A percentile compares a stretch with the other conserved stretches of the same genome.
phyloP scores from a whole-genome alignment of 1,284 basidiomycete genomes.

The Leccinum angustisporum region DNA sequence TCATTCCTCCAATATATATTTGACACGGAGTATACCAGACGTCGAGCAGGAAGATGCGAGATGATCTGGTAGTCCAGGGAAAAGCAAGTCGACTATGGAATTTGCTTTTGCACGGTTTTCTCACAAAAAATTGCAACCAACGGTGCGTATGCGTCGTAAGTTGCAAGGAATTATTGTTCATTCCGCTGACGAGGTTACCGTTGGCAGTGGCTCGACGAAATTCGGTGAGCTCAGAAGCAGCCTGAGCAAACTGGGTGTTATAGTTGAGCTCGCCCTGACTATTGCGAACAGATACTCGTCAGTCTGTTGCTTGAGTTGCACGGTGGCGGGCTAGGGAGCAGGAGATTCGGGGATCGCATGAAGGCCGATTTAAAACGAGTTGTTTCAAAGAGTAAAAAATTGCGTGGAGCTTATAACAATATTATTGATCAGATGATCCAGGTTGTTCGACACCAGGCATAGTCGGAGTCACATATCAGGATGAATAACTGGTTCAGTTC shows the following conservation, averaged over 20 bases:
- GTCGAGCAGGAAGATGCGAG: background rate
- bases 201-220: background rate
- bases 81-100: background rate
- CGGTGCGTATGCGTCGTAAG: background rate
- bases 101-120: background rate
- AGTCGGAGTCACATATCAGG: too few relatives aligned
- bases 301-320: background rate
- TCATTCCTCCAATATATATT: too few relatives aligned
- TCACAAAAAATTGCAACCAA: background rate
- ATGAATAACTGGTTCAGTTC: too few relatives aligned
- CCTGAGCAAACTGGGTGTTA: constrained; percentile 3
- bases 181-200: background rate
- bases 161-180: background rate
- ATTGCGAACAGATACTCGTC: background rate
- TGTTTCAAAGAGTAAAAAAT: too few relatives aligned
- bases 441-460: too few relatives aligned
- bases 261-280: constrained; percentile 3
- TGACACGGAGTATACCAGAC: background rate
- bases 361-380: background rate
- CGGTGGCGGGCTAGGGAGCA: background rate
- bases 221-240: background rate
- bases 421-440: too few relatives aligned
- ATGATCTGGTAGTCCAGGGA: background rate
- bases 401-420: too few relatives aligned
- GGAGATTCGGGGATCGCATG: constrained; percentile 7